Evolutionary conservation across 208 protist genomes (phyloP).

Genomic region (Lotmaria passim): DNA sequence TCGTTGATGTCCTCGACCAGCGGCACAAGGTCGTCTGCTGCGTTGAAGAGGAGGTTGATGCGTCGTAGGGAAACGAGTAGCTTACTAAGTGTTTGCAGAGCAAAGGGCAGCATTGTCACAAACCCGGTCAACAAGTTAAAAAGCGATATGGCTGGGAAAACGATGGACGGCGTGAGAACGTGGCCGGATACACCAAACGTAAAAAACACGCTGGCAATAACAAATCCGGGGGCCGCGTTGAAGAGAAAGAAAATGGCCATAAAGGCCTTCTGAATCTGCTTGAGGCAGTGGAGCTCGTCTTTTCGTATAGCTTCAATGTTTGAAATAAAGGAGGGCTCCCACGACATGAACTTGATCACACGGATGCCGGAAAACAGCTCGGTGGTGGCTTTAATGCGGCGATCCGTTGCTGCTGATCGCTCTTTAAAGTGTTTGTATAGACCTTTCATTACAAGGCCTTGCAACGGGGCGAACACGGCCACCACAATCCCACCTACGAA

Average conservation of each 20-base stretch:
- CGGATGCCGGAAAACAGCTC: slow-evolving; percentile 91
- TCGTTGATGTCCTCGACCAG: slow-evolving; percentile 30
- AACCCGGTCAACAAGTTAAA: slow-evolving; percentile 82
- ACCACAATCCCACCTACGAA: slow-evolving; percentile 71
- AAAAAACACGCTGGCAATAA: slow-evolving; percentile 55
- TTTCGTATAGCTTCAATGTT: slow-evolving; percentile 42
- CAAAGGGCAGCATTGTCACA: slow-evolving; percentile 77
- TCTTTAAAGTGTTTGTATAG: slow-evolving; percentile 26
- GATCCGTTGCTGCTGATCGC: slow-evolving; percentile 67
- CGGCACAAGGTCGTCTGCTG: slow-evolving; percentile 6
- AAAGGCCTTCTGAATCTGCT: slow-evolving; percentile 26
- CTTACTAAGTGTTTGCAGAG: slow-evolving; percentile 60
- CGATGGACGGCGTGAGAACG: slow-evolving; percentile 75
- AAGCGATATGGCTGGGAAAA: slow-evolving; percentile 87
- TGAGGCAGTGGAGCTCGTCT: slow-evolving; percentile 44
- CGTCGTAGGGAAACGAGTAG: slow-evolving; percentile 70
- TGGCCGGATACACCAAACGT: slow-evolving; percentile 47
- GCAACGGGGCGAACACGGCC: slow-evolving; percentile 62
- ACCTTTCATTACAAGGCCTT: slow-evolving; percentile 46
- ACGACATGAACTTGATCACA: slow-evolving; percentile 92
- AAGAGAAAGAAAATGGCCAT: slow-evolving; percentile 51
- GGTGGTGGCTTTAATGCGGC: slow-evolving; percentile 84
- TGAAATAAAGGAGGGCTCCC: slow-evolving; percentile 74
- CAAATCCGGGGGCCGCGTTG: slow-evolving; percentile 52
- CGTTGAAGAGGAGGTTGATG: slow-evolving; percentile 30